Evolutionary conservation across 495 filamentous ascomycete genomes (phyloP), one percentile per base, ranked within the genome.

Genomic region (Hypoxylon crocopeplum): DNA sequence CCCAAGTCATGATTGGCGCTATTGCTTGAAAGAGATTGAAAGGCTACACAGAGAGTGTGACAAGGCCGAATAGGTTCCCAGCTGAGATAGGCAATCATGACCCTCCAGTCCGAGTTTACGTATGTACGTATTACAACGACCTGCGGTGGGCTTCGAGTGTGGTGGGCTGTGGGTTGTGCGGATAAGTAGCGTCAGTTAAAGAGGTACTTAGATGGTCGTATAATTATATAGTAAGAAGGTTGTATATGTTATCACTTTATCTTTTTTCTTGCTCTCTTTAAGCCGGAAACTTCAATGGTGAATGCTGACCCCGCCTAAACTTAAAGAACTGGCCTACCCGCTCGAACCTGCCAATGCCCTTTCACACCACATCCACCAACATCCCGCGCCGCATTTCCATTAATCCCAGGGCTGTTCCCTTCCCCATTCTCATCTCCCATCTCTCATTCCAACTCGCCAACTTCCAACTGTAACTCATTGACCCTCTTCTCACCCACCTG

Each of bases 221-320:
- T 22, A 21, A 33, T 16, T 25, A 27, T 5, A n/a, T 46, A 34
- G 1, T 19, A 5, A 40, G 2, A 1, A 7, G 2, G 7, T 13
- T 34, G 50, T 56, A 50, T 22, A 33, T 44, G 16, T 49, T 38
- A 50, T 8, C 37, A 56, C 46, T 49, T 46, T 38, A 15, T 34
- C 32, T 3, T 34, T 34, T 34, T 34, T 34, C 17, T 38, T 17
- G 7, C 38, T 48, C 4, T 34, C 32, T 34, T 30, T 45, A n/a
- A n/a, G n/a, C n/a, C n/a, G n/a, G n/a, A n/a, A n/a, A n/a, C n/a
- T n/a, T n/a, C n/a, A n/a, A n/a, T n/a, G n/a, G n/a, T 27, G 24
- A 45, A 40, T 37, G n/a, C 33, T 41, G 48, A 63, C 59, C 59
- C 59, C 59, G 59, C 59, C 53, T 53, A 57, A 57, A 58, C 47